Base-by-base conservation (phyloP, 805 yeast species). In the Wickerhamiella hasegawae region DNA sequence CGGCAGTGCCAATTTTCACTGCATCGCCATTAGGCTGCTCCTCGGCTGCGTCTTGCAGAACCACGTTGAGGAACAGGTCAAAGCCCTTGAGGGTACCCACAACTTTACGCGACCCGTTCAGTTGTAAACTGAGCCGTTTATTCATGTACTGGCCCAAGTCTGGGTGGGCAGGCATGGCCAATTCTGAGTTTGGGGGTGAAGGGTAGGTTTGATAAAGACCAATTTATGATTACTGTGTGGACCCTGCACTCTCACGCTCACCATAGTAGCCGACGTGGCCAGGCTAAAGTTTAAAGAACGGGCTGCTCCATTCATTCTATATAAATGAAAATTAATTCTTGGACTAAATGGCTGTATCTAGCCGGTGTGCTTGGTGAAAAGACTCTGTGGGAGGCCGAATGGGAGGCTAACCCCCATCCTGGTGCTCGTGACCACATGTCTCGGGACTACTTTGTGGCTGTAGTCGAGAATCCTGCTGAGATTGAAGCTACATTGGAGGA, bases 1-100 rank as follows among this genome's bases (percentile, higher is more conserved):
- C 83, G 10, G 75, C 66, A 8, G 80, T 66, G 2, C 94, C 93
- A 31, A 80, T 59, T 37, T 67, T 64, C 24, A 65, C 51, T 9
- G 66, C 69, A 4, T 72, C 75, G 28, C 62, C 59, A 20, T 55
- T 45, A n/a, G n/a, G n/a, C 26, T 60, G 59, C 40, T 69, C 71
- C 51, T 79, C 90, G 12, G 73, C 63, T 1, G 83, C 82, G 34
- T 76, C 78, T 31, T 73, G 80, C 25, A 80, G 52, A 1, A 80
- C 82, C 18, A 79, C 57, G 48, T 80, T 80, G 46, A 80, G 52
- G 49, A 78, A 79, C 4, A 73, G 69, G 52, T 87, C 97, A 53
- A 73, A 87, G 2, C 97, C 97, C 47, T 81, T 64, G 36, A 87
- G 65, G 10, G 70, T 69, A 2, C 97, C 97, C n/a, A 71, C 68